Conservation (phyloP, 73 alveolate species). For the Urostyla sp. region DNA sequence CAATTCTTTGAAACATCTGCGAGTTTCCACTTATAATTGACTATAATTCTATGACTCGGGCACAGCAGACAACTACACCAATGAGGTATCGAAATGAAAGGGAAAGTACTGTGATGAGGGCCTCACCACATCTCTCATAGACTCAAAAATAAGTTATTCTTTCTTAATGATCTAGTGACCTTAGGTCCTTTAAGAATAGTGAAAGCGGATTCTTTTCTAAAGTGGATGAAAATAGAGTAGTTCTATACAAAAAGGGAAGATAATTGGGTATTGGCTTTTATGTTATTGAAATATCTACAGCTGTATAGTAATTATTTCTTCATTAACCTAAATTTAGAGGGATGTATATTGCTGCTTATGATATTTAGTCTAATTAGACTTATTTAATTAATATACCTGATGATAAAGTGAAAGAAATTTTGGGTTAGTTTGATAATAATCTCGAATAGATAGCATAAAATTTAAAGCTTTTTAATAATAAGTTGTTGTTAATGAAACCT, state of each 20-base stretch:
- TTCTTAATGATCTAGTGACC: background rate
- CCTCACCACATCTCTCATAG: background rate
- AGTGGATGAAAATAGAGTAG: background rate
- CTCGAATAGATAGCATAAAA: background rate
- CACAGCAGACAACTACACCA: background rate
- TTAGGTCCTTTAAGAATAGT: background rate
- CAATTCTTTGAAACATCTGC: conserved; percentile 37
- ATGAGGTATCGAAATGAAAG: background rate
- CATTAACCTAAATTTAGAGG: background rate
- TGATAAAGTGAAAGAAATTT: background rate
- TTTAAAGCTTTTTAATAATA: background rate
- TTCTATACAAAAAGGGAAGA: background rate
- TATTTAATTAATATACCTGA: background rate
- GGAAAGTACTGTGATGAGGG: background rate
- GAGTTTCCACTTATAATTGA: conserved; percentile 31
- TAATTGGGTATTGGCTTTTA: background rate
- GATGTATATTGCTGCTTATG: conserved; percentile 9
- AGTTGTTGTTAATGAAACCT: background rate
- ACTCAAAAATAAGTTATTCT: background rate
- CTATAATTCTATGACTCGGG: background rate
- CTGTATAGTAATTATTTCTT: background rate
- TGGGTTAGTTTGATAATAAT: background rate
- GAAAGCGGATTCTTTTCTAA: too few relatives aligned
- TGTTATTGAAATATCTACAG: background rate
- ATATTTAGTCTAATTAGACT: background rate